Conservation (phyloP, 768 basidiomycete genomes). For the Calvatia gigantea region DNA sequence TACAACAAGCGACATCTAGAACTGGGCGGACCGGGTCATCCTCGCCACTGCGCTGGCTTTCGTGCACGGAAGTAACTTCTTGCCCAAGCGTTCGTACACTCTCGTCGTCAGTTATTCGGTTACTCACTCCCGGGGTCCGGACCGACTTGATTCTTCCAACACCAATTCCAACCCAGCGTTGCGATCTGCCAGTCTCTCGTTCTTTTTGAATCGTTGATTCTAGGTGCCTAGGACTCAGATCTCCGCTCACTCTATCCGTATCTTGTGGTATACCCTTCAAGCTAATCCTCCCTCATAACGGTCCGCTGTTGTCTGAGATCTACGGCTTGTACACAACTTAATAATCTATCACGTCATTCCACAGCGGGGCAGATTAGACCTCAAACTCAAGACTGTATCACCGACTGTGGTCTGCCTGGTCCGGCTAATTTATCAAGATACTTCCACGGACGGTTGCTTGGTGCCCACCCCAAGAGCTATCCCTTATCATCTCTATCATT, state of each 20-base stretch:
- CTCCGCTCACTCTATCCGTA: neutral
- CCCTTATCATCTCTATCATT: slow-evolving; percentile 9
- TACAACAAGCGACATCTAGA: neutral
- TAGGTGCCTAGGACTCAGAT: neutral
- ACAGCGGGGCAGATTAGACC: slow-evolving; percentile 17
- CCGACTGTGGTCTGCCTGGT: neutral
- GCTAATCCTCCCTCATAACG: neutral
- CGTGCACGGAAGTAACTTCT: neutral
- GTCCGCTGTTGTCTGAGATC: neutral
- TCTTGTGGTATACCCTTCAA: neutral
- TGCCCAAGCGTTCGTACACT: neutral
- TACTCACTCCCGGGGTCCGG: neutral
- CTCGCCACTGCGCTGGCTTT: neutral
- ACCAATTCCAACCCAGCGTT: neutral
- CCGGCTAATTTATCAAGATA: neutral
- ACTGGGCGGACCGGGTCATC: neutral
- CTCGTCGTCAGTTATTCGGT: slow-evolving; percentile 2
- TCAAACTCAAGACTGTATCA: neutral
- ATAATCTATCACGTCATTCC: slow-evolving; percentile 21
- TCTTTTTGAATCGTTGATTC: neutral
- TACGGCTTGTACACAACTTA: slow-evolving; percentile 7
- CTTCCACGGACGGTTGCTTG: neutral
- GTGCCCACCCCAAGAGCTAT: neutral
- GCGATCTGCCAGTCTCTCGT: neutral
- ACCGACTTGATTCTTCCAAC: slow-evolving; percentile 2